Evolutionary conservation across 352 stramenopile genomes (phyloP).

Genomic region (Globisporangium polare): DNA sequence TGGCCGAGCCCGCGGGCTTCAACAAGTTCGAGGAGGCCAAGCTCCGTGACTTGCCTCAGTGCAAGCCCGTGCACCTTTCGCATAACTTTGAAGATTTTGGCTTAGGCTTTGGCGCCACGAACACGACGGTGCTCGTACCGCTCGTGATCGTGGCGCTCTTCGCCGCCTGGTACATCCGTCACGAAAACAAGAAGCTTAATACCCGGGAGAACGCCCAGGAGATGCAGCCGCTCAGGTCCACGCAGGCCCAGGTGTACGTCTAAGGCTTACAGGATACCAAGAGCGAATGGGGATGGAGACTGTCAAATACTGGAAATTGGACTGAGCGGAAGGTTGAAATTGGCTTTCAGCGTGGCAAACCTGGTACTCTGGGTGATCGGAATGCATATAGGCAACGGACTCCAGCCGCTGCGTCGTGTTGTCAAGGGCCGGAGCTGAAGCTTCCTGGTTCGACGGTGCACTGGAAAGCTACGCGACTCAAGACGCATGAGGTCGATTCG

Average conservation of each 20-base stretch:
- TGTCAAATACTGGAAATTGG: too few species aligned
- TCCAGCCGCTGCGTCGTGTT: too few species aligned
- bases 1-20: conserved; percentile 16
- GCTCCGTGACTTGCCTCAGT: background rate
- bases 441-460: too few species aligned
- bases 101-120: background rate
- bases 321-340: too few species aligned
- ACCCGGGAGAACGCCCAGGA: too few species aligned
- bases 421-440: too few species aligned
- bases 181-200: conserved; percentile 11
- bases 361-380: too few species aligned
- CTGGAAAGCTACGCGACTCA: too few species aligned
- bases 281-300: too few species aligned
- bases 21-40: conserved; percentile 8
- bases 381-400: too few species aligned
- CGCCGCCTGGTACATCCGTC: conserved; percentile 4
- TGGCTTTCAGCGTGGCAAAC: too few species aligned
- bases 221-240: background rate
- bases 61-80: conserved; percentile 2
- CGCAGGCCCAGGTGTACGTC: background rate
- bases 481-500: background rate
- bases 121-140: conserved; percentile 1
- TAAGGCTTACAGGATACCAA: too few species aligned
- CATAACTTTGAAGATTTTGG: background rate
- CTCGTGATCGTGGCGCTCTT: conserved; percentile 8